Evolutionary conservation across 1,284 basidiomycete species (phyloP).

Genomic region (Polyporus tsugae): DNA sequence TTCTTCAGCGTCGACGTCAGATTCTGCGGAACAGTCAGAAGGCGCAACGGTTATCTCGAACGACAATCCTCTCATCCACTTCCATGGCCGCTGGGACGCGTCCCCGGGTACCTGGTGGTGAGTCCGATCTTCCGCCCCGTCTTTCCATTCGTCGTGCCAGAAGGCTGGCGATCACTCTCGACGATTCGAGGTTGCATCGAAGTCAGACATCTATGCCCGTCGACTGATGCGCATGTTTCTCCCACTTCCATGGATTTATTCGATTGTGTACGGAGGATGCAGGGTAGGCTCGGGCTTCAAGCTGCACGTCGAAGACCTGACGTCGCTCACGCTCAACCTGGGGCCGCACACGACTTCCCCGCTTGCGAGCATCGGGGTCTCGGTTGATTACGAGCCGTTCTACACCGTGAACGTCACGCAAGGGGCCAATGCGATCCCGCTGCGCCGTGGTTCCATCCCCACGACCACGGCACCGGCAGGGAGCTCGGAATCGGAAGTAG

Average conservation of each 20-base stretch:
- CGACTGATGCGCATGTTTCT: not conserved
- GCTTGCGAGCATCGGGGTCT: slow-evolving; percentile 54
- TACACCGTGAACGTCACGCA: slow-evolving; percentile 56
- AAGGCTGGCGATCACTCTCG: not conserved
- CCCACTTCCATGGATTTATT: not conserved
- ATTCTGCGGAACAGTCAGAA: not conserved
- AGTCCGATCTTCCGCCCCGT: slow-evolving; percentile 15
- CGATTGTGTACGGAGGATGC: not conserved
- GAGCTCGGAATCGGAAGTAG: not conserved
- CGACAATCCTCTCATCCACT: slow-evolving; percentile 45
- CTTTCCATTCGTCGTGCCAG: not conserved
- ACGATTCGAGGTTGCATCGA: not conserved
- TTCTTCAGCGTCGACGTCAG: not conserved
- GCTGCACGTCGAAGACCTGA: slow-evolving; percentile 53
- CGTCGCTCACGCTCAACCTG: slow-evolving; percentile 54
- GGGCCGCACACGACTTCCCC: slow-evolving; percentile 59
- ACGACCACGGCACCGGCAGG: not conserved
- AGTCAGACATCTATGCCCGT: not conserved
- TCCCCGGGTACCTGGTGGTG: slow-evolving; percentile 51
- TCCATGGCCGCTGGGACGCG: slow-evolving; percentile 50
- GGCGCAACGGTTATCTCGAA: slow-evolving; percentile 34
- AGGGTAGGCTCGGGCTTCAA: slow-evolving; percentile 68
- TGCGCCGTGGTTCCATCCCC: slow-evolving; percentile 32
- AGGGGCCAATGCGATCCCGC: slow-evolving; percentile 55
- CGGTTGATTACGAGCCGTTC: slow-evolving; percentile 57